Evolutionary conservation across 768 basidiomycete species (phyloP).

Genomic region (Cystofilobasidium macerans): DNA sequence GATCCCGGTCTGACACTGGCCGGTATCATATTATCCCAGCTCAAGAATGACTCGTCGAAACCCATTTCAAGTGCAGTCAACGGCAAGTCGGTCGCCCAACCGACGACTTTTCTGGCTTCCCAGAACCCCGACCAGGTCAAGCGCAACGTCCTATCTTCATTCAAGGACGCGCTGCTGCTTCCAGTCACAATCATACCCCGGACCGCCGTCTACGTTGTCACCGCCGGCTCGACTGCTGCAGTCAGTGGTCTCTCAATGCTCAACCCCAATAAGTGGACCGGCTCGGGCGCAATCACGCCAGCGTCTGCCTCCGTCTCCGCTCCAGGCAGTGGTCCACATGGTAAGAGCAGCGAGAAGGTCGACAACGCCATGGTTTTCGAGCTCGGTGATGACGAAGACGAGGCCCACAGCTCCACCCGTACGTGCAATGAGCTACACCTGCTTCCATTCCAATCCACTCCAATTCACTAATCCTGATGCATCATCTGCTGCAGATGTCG

Average conservation of each 20-base stretch:
- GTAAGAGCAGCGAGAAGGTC: conserved; percentile 1
- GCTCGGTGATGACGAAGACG: conserved; percentile 28
- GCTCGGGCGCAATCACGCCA: conserved; percentile 7
- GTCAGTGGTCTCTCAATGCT: conserved; percentile 79
- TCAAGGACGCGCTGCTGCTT: conserved; percentile 74
- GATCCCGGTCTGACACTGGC: not conserved
- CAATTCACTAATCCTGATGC: too few species aligned
- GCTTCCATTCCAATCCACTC: too few species aligned
- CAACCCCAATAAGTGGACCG: conserved; percentile 75
- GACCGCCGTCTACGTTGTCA: conserved; percentile 46
- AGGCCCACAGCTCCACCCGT: conserved; percentile 16
- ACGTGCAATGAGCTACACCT: too few species aligned
- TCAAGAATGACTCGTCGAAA: conserved; percentile 23
- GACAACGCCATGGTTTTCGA: conserved; percentile 27
- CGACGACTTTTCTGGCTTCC: conserved; percentile 62
- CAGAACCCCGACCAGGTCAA: conserved; percentile 86
- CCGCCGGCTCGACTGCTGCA: conserved; percentile 62
- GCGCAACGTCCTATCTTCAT: conserved; percentile 80
- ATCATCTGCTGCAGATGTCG: not conserved
- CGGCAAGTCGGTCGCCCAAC: not conserved
- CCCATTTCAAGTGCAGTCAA: not conserved
- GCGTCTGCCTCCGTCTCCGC: not conserved
- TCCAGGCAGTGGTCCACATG: not conserved
- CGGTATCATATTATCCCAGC: not conserved
- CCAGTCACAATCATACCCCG: conserved; percentile 95